Conservation (phyloP, 1,284 basidiomycete genomes). For the Ceratobasidium sp. region DNA sequence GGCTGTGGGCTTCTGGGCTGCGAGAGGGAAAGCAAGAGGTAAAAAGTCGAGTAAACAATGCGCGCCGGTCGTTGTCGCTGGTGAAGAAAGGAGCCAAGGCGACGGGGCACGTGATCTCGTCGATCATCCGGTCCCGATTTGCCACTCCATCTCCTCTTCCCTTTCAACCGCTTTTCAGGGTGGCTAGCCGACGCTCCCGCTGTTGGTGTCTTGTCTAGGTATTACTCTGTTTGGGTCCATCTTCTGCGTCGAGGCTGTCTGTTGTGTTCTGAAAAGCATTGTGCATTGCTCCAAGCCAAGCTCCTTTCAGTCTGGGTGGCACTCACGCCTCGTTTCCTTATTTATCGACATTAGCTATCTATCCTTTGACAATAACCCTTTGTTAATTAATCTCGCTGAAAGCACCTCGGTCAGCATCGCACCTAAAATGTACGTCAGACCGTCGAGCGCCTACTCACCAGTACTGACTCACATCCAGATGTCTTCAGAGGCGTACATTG, state of each 20-base stretch:
- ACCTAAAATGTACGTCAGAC: background rate
- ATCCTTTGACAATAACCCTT: background rate
- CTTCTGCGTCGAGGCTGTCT: background rate
- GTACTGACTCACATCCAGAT: slow-evolving; percentile 22
- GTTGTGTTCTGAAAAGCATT: too few relatives aligned
- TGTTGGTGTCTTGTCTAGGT: background rate
- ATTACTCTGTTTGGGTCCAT: background rate
- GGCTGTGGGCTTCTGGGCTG: background rate
- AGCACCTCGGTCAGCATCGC: background rate
- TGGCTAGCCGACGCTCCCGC: background rate
- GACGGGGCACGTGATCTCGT: slow-evolving; percentile 24
- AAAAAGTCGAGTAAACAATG: slow-evolving; percentile 33
- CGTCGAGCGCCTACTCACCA: too few relatives aligned
- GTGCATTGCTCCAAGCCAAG: too few relatives aligned
- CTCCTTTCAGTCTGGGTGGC: too few relatives aligned
- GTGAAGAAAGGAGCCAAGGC: slow-evolving; percentile 24
- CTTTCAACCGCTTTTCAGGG: too few relatives aligned
- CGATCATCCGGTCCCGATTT: background rate
- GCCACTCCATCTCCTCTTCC: too few relatives aligned
- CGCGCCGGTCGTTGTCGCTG: slow-evolving; percentile 16
- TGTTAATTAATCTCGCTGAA: background rate
- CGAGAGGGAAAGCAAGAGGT: background rate
- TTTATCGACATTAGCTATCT: background rate
- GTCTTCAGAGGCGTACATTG: slow-evolving; percentile 39
- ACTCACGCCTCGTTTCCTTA: too few relatives aligned